Base-by-base conservation (phyloP, 2,329 filamentous ascomycete species). In the Fusarium graminum region DNA sequence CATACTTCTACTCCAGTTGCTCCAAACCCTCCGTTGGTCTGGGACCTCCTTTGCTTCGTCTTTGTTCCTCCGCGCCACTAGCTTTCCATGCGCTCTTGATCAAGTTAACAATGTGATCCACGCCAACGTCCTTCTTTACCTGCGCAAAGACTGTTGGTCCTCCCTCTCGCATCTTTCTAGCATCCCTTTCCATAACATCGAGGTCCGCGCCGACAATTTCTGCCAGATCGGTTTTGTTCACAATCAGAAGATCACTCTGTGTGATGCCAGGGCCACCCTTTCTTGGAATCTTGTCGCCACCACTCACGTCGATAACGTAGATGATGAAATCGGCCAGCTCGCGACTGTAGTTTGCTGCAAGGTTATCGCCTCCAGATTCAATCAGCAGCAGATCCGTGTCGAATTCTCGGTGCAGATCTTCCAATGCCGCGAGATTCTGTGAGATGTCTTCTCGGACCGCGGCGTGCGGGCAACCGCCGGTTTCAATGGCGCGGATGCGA, bases 181-280 rank as follows among this genome's bases (percentile, higher is more conserved):
- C 91, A 80, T 98, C 95, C 57, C 93, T 82, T 81, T 98, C 95
- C 95, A 99, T 99, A 41, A 99, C 92, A 19, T 81, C 85, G 70
- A 99, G 77, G 78, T 98, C 95, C 0, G 95, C 95, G 14, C 95
- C 95, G 25, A 99, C 90, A 7, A 92, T 88, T 80, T 94, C 90
- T 1, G 95, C 94, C 68, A 99, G 79, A 80, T 99, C 95, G 42
- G 94, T 97, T 88, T 99, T 99, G 80, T 99, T 99, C 50, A 99
- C 92, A 19, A 99, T 86, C 67, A 99, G 80, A 77, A 99, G 77
- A 75, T 99, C 95, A 72, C 92, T 95, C 81, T 97, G 94, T 7
- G 95, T 99, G 77, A 99, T 99, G 2, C 95, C 95, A 0, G 95
- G 95, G 0, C 95, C 95, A 28, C 95, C 95, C 82, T 99, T 99